Percentiles rank a stretch among this genome's conserved stretches.
Evolutionary conservation across 2,329 filamentous ascomycete species (phyloP).

Genomic region (Blastomyces parvus): DNA sequence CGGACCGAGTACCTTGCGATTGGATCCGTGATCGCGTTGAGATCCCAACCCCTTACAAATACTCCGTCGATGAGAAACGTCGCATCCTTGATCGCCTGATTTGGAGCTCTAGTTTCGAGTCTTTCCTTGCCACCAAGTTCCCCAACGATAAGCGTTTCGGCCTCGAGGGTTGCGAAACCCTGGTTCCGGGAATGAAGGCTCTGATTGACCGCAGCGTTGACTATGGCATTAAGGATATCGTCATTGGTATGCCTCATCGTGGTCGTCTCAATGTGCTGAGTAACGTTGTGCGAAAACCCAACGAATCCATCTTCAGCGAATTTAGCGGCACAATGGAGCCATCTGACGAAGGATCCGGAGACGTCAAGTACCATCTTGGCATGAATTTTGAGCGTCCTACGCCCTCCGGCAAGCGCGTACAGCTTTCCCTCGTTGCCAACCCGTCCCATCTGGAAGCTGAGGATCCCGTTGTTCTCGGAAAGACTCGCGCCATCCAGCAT

Average conservation of each 20-base stretch:
- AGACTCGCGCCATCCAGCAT: constrained; percentile 95
- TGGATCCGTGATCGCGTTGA: constrained; percentile 95
- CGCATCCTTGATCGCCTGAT: constrained; percentile 94
- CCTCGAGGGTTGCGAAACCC: constrained; percentile 90
- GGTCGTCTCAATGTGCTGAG: constrained; percentile 94
- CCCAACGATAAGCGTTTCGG: constrained; percentile 99
- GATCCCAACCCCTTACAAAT: constrained; percentile 90
- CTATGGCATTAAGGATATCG: constrained; percentile 96
- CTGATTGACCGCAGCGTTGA: constrained; percentile 97
- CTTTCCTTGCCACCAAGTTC: constrained; percentile 93
- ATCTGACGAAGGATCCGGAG: constrained; percentile 90
- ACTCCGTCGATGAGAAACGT: constrained; percentile 96
- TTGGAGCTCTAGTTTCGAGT: constrained; percentile 96
- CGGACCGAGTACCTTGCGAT: constrained; percentile 93
- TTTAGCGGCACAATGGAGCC: constrained; percentile 82
- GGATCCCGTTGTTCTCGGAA: constrained; percentile 93
- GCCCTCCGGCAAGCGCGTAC: constrained; percentile 96
- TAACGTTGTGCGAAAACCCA: constrained; percentile 98
- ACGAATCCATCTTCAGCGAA: constrained; percentile 99
- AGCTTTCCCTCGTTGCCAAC: constrained; percentile 95
- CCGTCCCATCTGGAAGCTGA: constrained; percentile 97
- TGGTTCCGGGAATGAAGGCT: constrained; percentile 98
- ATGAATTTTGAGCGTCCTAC: constrained; percentile 99
- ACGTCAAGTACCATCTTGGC: constrained; percentile 98
- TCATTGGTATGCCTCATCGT: constrained; percentile 99